A percentile compares a stretch with the other conserved stretches of the same genome.
Conservation (phyloP, 345 rosid species). For the Trapa incisa region DNA sequence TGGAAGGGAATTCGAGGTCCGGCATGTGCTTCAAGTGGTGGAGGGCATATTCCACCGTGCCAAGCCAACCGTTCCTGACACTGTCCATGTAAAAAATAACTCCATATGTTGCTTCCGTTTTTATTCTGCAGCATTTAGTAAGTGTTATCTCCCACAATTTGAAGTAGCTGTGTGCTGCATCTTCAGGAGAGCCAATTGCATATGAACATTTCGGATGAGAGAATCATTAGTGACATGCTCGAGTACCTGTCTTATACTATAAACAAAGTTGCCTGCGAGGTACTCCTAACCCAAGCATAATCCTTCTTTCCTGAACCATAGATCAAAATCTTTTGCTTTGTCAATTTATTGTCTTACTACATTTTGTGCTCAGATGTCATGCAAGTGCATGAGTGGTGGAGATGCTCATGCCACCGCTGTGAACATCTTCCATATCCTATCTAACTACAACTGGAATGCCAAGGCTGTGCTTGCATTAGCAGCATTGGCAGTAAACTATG, state of each 20-base stretch:
- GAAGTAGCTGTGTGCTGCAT: neutral
- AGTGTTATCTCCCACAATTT: neutral
- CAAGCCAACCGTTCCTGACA: conserved; percentile 6
- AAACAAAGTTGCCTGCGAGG: conserved; percentile 51
- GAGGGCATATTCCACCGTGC: conserved; percentile 42
- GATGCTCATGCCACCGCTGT: conserved; percentile 37
- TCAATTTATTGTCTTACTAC: too few species aligned
- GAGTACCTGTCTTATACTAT: conserved; percentile 31
- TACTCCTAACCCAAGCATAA: conserved; percentile 1
- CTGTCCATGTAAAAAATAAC: conserved; percentile 4
- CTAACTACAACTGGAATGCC: conserved; percentile 45
- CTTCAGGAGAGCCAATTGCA: conserved; percentile 19
- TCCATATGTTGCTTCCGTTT: neutral
- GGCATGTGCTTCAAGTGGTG: conserved; percentile 29
- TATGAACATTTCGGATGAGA: conserved; percentile 24
- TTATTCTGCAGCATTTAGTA: neutral
- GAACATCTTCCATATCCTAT: conserved; percentile 23
- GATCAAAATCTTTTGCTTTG: neutral
- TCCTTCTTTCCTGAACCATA: too few species aligned
- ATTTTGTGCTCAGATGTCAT: conserved; percentile 26
- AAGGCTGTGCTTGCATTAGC: conserved; percentile 44
- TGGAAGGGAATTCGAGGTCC: conserved; percentile 30
- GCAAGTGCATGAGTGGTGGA: conserved; percentile 29
- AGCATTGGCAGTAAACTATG: conserved; percentile 43
- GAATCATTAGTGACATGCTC: conserved; percentile 20